Conservation (phyloP, 139 green algal genomes). For the Auxenochlorella pyrenoidosa region DNA sequence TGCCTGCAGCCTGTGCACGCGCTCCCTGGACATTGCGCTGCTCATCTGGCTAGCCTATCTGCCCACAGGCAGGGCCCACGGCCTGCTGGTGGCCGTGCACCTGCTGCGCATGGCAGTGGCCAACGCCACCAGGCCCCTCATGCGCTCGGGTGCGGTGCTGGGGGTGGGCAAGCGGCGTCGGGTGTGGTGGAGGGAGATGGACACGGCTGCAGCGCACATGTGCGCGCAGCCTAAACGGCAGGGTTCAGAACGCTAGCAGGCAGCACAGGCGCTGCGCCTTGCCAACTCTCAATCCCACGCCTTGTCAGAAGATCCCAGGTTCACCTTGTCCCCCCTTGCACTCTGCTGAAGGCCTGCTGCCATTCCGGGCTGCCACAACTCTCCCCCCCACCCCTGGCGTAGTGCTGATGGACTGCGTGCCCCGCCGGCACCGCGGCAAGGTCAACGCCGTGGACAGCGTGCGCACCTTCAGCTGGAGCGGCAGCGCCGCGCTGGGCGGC, state of each 20-base stretch:
- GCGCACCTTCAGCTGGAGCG: constrained; percentile 56
- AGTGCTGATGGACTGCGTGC: constrained; percentile 57
- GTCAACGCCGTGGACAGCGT: constrained; percentile 60
- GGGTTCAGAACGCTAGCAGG: too few relatives aligned
- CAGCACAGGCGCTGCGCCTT: too few relatives aligned
- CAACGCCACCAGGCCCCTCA: constrained; percentile 52
- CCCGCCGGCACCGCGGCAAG: constrained; percentile 42
- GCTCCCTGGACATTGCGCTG: constrained; percentile 44
- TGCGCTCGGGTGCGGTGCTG: constrained; percentile 32
- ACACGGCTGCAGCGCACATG: neutral
- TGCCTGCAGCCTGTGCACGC: constrained; percentile 43
- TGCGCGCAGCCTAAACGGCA: too few relatives aligned
- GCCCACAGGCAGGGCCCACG: constrained; percentile 5
- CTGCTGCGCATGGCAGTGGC: constrained; percentile 45
- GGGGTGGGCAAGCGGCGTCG: neutral
- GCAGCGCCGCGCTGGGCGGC: constrained; percentile 54
- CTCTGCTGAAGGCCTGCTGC: too few relatives aligned
- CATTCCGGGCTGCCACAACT: too few relatives aligned
- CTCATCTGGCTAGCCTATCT: constrained; percentile 52
- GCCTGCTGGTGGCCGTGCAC: constrained; percentile 46
- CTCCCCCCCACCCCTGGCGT: neutral
- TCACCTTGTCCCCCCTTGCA: too few relatives aligned
- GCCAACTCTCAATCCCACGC: too few relatives aligned
- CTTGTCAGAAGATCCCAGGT: too few relatives aligned
- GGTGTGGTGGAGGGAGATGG: neutral